Percentiles rank a stretch among this genome's conserved stretches.
These are phyloP conservation scores for Barnettozyma pratensis DNA, from an alignment of 805 yeast species.

Conservation along the genomic window DNA sequence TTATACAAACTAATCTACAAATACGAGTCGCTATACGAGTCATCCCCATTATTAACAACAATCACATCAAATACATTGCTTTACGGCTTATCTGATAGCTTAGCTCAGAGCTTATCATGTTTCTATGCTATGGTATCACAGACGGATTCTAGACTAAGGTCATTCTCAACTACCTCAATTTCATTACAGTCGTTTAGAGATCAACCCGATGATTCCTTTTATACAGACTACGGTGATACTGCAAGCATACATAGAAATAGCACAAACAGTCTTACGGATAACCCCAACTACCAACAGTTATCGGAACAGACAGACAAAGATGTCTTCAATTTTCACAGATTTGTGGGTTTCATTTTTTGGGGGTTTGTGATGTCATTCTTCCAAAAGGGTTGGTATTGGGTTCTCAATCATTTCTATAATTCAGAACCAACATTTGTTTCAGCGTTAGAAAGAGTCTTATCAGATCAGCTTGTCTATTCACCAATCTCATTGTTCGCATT, in stretches of 20 bases:
- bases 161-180: constrained; percentile 10
- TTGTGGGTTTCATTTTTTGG: constrained; percentile 81
- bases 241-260: constrained; percentile 21
- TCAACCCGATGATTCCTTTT: constrained; percentile 20
- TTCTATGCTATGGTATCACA: constrained; percentile 12
- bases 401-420: constrained; percentile 70
- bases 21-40: constrained; percentile 57
- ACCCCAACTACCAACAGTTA: constrained; percentile 27
- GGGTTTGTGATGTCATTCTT: constrained; percentile 78
- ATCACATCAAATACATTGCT: constrained; percentile 74
- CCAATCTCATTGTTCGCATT: constrained; percentile 79
- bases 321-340: constrained; percentile 59
- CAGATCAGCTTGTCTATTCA: constrained; percentile 87
- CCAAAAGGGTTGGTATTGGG: constrained; percentile 86
- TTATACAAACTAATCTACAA: constrained; percentile 49
- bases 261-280: constrained; percentile 24
- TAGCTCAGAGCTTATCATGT: constrained; percentile 59
- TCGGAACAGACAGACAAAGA: constrained; percentile 23
- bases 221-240: constrained; percentile 28
- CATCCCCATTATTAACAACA: constrained; percentile 68
- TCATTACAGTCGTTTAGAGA: constrained; percentile 13
- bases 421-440: constrained; percentile 81
- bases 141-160: constrained; percentile 1
- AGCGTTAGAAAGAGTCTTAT: constrained; percentile 77
- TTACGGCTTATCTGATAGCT: constrained; percentile 84